Percentiles rank a stretch among this genome's conserved stretches.
Evolutionary conservation across 352 stramenopile genomes (phyloP).

Genomic region (Phytophthora hybrid): DNA sequence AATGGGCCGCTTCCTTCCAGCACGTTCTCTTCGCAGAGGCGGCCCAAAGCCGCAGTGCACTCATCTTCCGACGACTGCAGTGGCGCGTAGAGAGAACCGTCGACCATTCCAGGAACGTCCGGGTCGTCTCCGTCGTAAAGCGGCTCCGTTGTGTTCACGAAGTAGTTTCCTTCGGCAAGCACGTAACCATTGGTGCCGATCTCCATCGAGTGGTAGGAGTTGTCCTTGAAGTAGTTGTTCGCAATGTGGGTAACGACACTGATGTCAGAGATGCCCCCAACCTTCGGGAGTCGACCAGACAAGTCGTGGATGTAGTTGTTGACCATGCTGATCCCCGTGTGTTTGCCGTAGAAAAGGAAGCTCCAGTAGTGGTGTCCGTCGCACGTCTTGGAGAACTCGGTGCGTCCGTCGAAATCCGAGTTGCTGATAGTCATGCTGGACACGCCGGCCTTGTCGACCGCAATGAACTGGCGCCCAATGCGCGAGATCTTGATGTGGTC

Average conservation of each 20-base stretch:
- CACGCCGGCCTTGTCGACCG: constrained; percentile 40
- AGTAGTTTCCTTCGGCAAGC: constrained; percentile 53
- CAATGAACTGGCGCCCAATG: constrained; percentile 54
- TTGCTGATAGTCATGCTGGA: constrained; percentile 59
- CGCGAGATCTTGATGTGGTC: constrained; percentile 55
- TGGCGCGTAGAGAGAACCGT: not conserved
- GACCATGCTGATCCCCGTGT: constrained; percentile 35
- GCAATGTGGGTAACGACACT: constrained; percentile 39
- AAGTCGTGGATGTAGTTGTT: constrained; percentile 53
- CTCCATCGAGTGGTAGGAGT: constrained; percentile 49
- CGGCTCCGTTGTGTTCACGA: constrained; percentile 36
- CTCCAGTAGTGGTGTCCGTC: constrained; percentile 60
- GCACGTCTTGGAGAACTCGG: constrained; percentile 47
- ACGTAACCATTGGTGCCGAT: constrained; percentile 27
- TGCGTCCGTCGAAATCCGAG: constrained; percentile 57
- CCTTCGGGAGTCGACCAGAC: constrained; percentile 45
- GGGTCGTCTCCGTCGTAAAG: constrained; percentile 14
- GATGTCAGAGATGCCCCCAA: constrained; percentile 19
- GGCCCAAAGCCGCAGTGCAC: constrained; percentile 19
- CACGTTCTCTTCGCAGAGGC: constrained; percentile 17
- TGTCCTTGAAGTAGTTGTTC: constrained; percentile 59
- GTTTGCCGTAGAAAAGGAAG: constrained; percentile 37
- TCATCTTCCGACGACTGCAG: constrained; percentile 16
- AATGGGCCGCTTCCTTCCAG: constrained; percentile 22
- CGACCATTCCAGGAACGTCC: constrained; percentile 7